A percentile compares a stretch with the other conserved stretches of the same genome.
Evolutionary conservation across 345 rosid genomes (phyloP).

Genomic region (Laguncularia racemosa): DNA sequence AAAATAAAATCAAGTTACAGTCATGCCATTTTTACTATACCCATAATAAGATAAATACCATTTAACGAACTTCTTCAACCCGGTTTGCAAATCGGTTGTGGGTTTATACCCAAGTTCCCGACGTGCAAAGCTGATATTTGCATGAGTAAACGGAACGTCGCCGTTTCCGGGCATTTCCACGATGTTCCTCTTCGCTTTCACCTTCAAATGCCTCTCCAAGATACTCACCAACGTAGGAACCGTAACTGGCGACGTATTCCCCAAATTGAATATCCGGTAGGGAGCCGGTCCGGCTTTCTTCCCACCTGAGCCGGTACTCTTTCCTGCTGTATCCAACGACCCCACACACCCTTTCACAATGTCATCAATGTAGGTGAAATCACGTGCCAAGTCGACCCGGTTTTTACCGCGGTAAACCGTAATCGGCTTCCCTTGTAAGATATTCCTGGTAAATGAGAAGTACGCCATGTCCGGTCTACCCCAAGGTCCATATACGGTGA

Average conservation of each 20-base stretch:
- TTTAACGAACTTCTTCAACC: slow-evolving; percentile 29
- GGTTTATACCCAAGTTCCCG: slow-evolving; percentile 27
- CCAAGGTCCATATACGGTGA: slow-evolving; percentile 36
- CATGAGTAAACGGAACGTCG: slow-evolving; percentile 34
- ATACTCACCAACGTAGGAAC: slow-evolving; percentile 27
- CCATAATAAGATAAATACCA: slow-evolving; percentile 31
- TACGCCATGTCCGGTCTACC: slow-evolving; percentile 36
- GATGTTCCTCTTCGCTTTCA: slow-evolving; percentile 22
- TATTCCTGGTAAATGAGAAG: slow-evolving; percentile 24
- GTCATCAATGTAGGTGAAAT: slow-evolving; percentile 32
- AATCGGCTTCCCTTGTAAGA: slow-evolving; percentile 31
- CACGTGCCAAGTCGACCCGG: slow-evolving; percentile 25
- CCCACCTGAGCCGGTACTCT: slow-evolving; percentile 32
- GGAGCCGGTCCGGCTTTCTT: slow-evolving; percentile 26
- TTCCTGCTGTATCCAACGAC: slow-evolving; percentile 24
- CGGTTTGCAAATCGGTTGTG: slow-evolving; percentile 27
- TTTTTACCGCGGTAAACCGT: slow-evolving; percentile 29
- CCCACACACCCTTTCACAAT: slow-evolving; percentile 31
- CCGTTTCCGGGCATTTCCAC: slow-evolving; percentile 34
- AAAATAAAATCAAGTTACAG: slow-evolving; percentile 9
- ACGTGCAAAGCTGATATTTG: slow-evolving; percentile 23
- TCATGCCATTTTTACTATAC: slow-evolving; percentile 19
- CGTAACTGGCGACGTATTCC: slow-evolving; percentile 32
- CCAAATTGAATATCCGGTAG: slow-evolving; percentile 27
- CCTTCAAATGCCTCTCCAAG: slow-evolving; percentile 26